Evolutionary conservation across 2,329 filamentous ascomycete species (phyloP), one percentile per base, ranked within the genome.

Genomic region (Nemania sp.): DNA sequence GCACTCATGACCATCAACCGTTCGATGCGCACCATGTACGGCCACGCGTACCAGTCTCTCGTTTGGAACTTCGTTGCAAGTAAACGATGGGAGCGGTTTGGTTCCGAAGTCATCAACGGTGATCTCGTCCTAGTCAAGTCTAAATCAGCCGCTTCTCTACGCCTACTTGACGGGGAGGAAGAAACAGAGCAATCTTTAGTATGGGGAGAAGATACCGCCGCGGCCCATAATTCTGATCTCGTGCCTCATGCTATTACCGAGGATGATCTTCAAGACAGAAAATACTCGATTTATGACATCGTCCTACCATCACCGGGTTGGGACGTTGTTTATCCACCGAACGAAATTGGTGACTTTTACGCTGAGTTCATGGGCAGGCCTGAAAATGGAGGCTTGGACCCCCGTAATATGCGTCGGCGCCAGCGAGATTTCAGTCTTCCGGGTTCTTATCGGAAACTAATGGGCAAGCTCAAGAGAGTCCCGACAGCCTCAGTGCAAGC

Each of bases 41-140:
- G 97, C 18, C 96, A 99, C 79, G 95, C 96, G 5, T 98, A 98
- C 80, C 96, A 99, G 79, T 97, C 93, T 5, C 88, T 94, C 43
- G 90, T 99, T 8, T 99, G 95, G 95, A 99, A 99, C 81, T 88
- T 89, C 72, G 92, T 89, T 13, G 93, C 89, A 1, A 93, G 92
- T 72, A 89, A 91, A 73, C 91, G 96, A 54, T 97, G 93, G 91
- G 87, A 89, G 49, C 82, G 88, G 2, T 91, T 92, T 77, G 94
- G 94, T 58, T 80, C 85, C 67, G 86, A 85, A 62, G 93, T 98
- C 18, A 86, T 97, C 15, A 88, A 91, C 73, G 96, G 96, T 35
- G 96, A 99, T 78, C 87, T 99, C 11, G 89, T 98, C 51, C 85
- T 97, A 24, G 78, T 82, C 55, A 79, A 80, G 22, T 77, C 78